Base-by-base conservation (phyloP, 2,329 filamentous ascomycete species). In the Diaporthe destruens region DNA sequence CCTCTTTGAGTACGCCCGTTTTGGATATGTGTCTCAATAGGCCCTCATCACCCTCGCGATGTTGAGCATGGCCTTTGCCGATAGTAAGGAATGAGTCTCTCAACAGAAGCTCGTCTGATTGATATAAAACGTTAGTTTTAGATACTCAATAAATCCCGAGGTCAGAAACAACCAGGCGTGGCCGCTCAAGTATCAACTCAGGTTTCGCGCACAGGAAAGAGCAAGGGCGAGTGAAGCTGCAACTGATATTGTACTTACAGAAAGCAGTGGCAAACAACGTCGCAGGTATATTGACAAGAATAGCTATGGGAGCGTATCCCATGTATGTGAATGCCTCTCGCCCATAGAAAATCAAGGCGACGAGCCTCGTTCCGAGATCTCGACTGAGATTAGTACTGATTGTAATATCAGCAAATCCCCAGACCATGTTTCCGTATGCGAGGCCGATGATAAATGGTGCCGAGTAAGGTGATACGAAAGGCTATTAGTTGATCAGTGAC, bases 281-380 rank as follows among this genome's bases (percentile, higher is more conserved):
- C 0, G 88, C 88, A 0, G 88, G 88, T 4, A 90, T 80, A 75
- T 89, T 90, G 73, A 88, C 86, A 8, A 90, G 79, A 51, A 90
- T 85, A 1, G 83, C 80, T 61, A 90, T 89, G 79, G 87, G 87
- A 4, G 83, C 80, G 76, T 89, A 89, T 34, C 75, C 65, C 68
- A 73, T 73, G 53, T 71, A 73, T 0, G 72, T 79, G 76, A 88
- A 88, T 4, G 84, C 85, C 73, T 87, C 86, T 14, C 81, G 77
- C 63, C 87, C 87, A 75, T 83, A 88, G 79, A 90, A 89, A 73
- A 90, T 89, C 20, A 87, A 87, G 7, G 87, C 88, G 0, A 90
- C 88, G 34, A 90, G 85, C 23, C 89, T 85, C 1, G 87, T 86
- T n/a, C 89, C 89, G 18, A 90, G 80, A 77, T 91, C 89, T 76